phyloP scores from a whole-genome alignment of 441 rosid species.

The Raphanus hybrid region DNA sequence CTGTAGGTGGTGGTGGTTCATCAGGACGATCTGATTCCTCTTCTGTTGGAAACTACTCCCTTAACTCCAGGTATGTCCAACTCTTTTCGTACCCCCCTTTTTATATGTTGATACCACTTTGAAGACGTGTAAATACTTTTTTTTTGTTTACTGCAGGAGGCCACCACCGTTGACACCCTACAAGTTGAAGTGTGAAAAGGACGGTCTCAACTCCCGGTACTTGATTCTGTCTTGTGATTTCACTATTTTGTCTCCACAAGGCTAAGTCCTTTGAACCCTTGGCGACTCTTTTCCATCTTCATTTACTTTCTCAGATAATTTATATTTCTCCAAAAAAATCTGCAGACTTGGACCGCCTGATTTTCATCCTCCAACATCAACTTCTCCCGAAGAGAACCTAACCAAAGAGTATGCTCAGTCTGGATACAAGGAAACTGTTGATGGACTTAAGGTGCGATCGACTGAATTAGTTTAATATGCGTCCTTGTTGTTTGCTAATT shows the following conservation, averaged over 20 bases:
- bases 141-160: conserved; percentile 63
- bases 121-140: conserved; percentile 21
- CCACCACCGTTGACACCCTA: conserved; percentile 69
- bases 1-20: conserved; percentile 69
- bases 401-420: conserved; percentile 76
- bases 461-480: background rate
- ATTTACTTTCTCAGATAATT: conserved; percentile 36
- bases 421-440: conserved; percentile 97
- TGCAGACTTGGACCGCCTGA: conserved; percentile 97
- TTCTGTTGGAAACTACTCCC: conserved; percentile 61
- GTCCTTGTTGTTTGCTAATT: too few species aligned
- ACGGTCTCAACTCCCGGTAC: conserved; percentile 86
- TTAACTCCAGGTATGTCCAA: conserved; percentile 73
- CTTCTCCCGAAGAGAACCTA: conserved; percentile 94
- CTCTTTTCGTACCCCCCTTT: conserved; percentile 18
- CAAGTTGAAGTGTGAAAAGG: conserved; percentile 96
- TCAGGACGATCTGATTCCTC: conserved; percentile 91
- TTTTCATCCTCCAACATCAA: conserved; percentile 84
- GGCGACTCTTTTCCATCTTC: conserved; percentile 20
- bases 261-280: conserved; percentile 18
- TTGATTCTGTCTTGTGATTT: conserved; percentile 24
- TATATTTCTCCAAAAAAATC: conserved; percentile 23
- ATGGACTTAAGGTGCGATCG: conserved; percentile 88
- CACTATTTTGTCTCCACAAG: conserved; percentile 1
- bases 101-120: conserved; percentile 33